Percentiles rank a stretch among this genome's conserved stretches.
phyloP scores from a whole-genome alignment of 2,329 filamentous ascomycete species.

The Trichoderma lentiforme region DNA sequence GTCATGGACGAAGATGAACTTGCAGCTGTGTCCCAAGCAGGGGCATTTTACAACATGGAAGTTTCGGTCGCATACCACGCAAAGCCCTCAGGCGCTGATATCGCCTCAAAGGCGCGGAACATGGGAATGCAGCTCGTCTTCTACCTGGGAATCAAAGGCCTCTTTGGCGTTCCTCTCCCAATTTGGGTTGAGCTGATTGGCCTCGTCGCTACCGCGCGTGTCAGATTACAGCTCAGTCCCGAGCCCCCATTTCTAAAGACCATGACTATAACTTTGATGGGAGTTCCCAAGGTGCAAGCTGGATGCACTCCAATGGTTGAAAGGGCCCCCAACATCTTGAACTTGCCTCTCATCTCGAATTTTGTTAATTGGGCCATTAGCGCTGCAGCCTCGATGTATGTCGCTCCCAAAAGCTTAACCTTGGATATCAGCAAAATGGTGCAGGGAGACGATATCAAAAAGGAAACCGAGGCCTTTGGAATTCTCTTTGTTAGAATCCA shows the following conservation, averaged over 20 bases:
- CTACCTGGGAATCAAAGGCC: conserved; percentile 82
- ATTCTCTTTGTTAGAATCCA: conserved; percentile 92
- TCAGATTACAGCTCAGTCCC: conserved; percentile 81
- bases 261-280: conserved; percentile 91
- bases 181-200: conserved; percentile 88
- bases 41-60: conserved; percentile 90
- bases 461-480: conserved; percentile 81
- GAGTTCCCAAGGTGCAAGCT: conserved; percentile 81
- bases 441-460: conserved; percentile 86
- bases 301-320: conserved; percentile 92
- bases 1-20: conserved; percentile 82
- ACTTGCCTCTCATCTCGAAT: conserved; percentile 87
- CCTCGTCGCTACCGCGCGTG: conserved; percentile 80
- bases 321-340: conserved; percentile 84
- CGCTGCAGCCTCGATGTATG: conserved; percentile 83
- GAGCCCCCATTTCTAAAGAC: conserved; percentile 91
- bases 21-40: conserved; percentile 84
- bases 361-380: conserved; percentile 96
- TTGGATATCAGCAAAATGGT: conserved; percentile 88
- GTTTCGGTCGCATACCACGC: conserved; percentile 90
- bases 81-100: conserved; percentile 64
- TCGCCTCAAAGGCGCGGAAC: conserved; percentile 81
- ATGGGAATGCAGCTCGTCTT: conserved; percentile 98
- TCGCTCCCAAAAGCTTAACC: conserved; percentile 91
- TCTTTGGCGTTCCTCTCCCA: conserved; percentile 84